Evolutionary conservation across 2,329 filamentous ascomycete species (phyloP), one percentile per base, ranked within the genome.

Genomic region (Mollisia scopiformis): DNA sequence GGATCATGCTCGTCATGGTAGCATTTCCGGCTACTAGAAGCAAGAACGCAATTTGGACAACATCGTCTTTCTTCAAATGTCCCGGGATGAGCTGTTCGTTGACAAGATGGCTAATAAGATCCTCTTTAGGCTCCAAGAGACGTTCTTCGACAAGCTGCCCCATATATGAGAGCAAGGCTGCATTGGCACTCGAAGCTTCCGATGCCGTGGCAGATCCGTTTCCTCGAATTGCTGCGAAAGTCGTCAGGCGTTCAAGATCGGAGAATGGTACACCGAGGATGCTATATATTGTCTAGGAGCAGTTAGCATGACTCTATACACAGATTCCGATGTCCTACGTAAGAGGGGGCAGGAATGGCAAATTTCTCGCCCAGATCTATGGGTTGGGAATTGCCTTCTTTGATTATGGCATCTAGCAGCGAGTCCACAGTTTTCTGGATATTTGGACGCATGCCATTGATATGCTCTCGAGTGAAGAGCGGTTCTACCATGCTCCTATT

Each of bases 1-100:
- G 73, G 58, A 82, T 82, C 77, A 80, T 82, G 66, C 78, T 82
- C 4, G 82, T 76, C 77, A 82, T 80, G 0, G 81, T 82, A 0
- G 80, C 81, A 37, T 83, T 84, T 2, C 80, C 80, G 0, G 81
- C 80, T 1, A 82, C 80, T 1, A 83, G 75, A 5, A 82, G 72
- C 7, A 83, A 69, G 66, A 83, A 82, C 0, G 80, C 78, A 50
- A 82, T 80, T 58, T 81, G 78, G 1, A 82, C 54, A 4, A 65
- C 65, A 51, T 68, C 65, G n/a, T 58, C 61, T 58, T 69, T 70
- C 13, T 66, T 55, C 19, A 77, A 65, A 57, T 74, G 62, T 3
- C 74, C 73, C 3, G 69, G 70, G 11, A 67, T 69, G 46, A 75
- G 63, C 62, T 69, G 67, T 58, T 61, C 58, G 11, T n/a, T 62